These are phyloP conservation scores for Blumeria hordei DNA, from an alignment of 2,329 filamentous ascomycete species.

Conservation along the genomic window DNA sequence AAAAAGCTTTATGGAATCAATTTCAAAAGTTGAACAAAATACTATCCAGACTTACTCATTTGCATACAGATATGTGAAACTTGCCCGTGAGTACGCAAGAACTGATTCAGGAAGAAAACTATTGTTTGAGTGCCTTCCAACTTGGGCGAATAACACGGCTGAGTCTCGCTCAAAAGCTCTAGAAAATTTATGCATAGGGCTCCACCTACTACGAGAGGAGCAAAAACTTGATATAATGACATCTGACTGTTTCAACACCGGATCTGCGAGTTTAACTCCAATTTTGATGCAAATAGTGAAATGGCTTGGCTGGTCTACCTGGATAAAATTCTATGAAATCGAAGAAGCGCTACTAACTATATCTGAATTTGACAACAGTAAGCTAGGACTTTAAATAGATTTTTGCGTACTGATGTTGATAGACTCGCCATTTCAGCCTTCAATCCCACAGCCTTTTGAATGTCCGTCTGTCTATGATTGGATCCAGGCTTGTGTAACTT, in stretches of 20 bases:
- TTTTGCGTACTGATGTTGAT: neutral
- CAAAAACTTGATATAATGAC: constrained; percentile 49
- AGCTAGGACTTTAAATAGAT: constrained; percentile 4
- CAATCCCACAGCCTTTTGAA: constrained; percentile 23
- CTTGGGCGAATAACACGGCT: constrained; percentile 24
- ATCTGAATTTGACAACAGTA: constrained; percentile 30
- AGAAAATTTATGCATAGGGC: constrained; percentile 43
- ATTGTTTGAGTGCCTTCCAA: constrained; percentile 40
- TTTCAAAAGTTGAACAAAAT: constrained; percentile 4
- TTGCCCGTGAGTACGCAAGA: constrained; percentile 40
- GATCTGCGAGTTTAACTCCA: constrained; percentile 33
- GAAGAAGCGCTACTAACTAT: constrained; percentile 28
- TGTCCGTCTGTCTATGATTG: constrained; percentile 36
- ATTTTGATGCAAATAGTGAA: constrained; percentile 56
- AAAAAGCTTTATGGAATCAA: constrained; percentile 8
- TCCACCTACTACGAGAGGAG: constrained; percentile 80
- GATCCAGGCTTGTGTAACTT: constrained; percentile 20
- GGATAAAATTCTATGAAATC: constrained; percentile 35
- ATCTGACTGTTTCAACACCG: constrained; percentile 21
- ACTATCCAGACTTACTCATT: constrained; percentile 28
- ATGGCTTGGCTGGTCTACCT: constrained; percentile 56
- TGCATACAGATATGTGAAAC: constrained; percentile 25
- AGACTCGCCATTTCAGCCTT: constrained; percentile 6
- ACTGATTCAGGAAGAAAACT: constrained; percentile 32
- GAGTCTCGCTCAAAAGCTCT: constrained; percentile 35